Evolutionary conservation across 164 flowering plant species (phyloP), one percentile per base, ranked within the genome.

Genomic region (Taxillus chinensis): DNA sequence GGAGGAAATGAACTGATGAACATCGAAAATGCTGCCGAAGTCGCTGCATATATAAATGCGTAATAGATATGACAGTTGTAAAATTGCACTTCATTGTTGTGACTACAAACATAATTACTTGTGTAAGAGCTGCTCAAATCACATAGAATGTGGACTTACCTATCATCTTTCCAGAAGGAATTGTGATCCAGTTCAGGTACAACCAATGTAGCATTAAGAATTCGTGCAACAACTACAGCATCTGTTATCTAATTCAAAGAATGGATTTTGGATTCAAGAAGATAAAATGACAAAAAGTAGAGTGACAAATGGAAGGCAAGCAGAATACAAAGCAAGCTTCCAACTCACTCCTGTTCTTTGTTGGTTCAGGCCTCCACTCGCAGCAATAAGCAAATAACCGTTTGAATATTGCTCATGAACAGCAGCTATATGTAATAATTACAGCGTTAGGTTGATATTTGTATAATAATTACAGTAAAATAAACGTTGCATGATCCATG

Each of bases 361-460:
- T 76, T 95, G 99, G 66, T 95, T 95, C 59, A 95, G 73, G 39
- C 99, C 99, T 65, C 99, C 99, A 79, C 99, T 95, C 49, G 99
- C 80, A 45, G 90, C 99, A 75, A 95, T 89, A 59, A 95, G 96
- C 78, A 95, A 74, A 73, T 95, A 95, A 57, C 99, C 98, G 71
- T 83, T 90, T 16, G 97, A 84, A 8, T 59, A 60, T 39, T 72
- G 77, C 75, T 84, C 91, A 50, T 67, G 78, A 40, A 75, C 75
- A 62, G 90, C 83, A 80, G 79, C 98, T 93, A 69, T 38, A 74
- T 43, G 67, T 54, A 65, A 61, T 39, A 7, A 48, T 8, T 8
- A 14, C 13, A 27, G 10, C 4, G 51, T 11, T 8, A 7, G 51
- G 51, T 48, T 48, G 12, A 48, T 3, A 48, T 48, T 3, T 7